Evolutionary conservation across 148 eudicot genomes (phyloP).

Genomic region (Beta vulgaris): DNA sequence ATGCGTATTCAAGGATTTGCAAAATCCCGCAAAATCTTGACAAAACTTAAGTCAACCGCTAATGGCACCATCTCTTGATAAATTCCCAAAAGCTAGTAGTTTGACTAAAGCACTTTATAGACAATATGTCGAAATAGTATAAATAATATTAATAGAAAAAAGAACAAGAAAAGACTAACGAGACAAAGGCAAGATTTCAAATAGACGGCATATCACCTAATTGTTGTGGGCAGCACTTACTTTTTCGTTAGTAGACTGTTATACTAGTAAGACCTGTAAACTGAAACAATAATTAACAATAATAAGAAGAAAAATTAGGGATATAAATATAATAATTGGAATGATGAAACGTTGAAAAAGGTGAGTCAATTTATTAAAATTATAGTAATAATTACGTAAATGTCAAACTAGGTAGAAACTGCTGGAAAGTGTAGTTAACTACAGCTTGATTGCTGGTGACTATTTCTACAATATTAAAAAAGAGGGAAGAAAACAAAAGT

Average conservation of each 20-base stretch:
- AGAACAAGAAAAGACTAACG: too few relatives aligned
- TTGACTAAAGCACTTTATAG: constrained; percentile 2
- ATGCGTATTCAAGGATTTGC: background rate
- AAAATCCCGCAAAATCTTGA: background rate
- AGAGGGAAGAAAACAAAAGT: too few relatives aligned
- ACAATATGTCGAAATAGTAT: too few relatives aligned
- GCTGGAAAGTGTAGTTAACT: background rate
- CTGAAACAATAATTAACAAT: too few relatives aligned
- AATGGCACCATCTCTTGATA: background rate
- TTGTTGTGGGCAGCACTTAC: background rate
- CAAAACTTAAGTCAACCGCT: background rate
- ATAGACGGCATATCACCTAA: constrained; percentile 1
- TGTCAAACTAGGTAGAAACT: background rate
- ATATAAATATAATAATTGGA: background rate
- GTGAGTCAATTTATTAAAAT: background rate
- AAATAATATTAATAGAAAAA: too few relatives aligned
- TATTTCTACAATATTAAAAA: too few relatives aligned
- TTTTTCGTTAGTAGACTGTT: background rate
- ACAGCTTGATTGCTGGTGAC: too few relatives aligned
- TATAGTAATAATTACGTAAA: background rate
- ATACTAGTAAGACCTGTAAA: too few relatives aligned
- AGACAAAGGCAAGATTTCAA: background rate
- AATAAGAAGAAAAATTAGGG: too few relatives aligned
- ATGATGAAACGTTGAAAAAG: background rate
- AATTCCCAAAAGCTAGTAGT: background rate